Base-by-base conservation (phyloP, 106 monocot species). In the Acorus gramineus region DNA sequence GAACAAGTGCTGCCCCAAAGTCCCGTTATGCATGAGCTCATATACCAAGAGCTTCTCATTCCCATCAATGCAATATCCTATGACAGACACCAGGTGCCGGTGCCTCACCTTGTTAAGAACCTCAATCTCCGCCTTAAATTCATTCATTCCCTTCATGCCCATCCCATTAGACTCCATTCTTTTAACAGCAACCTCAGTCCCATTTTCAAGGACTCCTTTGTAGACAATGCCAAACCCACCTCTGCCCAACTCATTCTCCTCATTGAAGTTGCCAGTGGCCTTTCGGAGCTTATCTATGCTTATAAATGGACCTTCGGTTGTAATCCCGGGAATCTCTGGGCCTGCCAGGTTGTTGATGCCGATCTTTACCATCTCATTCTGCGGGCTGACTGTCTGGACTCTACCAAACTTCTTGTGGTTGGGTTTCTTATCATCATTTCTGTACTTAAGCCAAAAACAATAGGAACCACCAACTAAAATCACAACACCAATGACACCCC, bases 211-310 rank as follows among this genome's bases (percentile, higher is more conserved):
- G 14, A 69, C 65, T 4, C 90, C 95, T 70, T 75, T 84, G 67
- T 85, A 95, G 12, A 95, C 95, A 12, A 90, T 74, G 3, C 90
- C 95, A 62, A 95, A 95, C 6, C 95, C 95, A 50, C 95, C 95
- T 48, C 77, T 75, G 7, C 95, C 95, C 44, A 95, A 53, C 42
- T 85, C 68, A 58, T 80, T 76, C 4, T 50, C 76, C 42, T 79
- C 84, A 42, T 64, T 77, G 53, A 95, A 95, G 65, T 90, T 79
- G 48, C 77, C 57, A 2, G 95, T 95, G 0, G 95, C 95, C 65
- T 42, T 74, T 48, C 57, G 69, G 2, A 95, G 84, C 1, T 75
- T 82, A 14, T 82, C 67, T 2, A 95, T 77, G 3, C 90, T 78
- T 47, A 95, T 82, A 6, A 50, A 65, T 72, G 79, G 63, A n/a